phyloP scores from a whole-genome alignment of 306 rosid genomes.

The Senna siamea region DNA sequence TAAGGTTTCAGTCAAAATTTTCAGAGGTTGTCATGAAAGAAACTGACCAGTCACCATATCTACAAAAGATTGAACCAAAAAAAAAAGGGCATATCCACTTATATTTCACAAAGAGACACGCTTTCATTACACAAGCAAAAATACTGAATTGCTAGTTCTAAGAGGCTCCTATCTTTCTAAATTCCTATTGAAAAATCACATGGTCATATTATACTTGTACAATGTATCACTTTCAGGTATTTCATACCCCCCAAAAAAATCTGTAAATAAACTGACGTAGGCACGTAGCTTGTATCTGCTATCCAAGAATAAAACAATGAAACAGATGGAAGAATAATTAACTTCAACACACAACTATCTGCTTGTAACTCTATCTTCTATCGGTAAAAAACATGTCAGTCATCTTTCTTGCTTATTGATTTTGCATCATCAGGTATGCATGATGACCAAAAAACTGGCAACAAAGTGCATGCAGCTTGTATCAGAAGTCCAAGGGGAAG shows the following conservation, averaged over 20 bases:
- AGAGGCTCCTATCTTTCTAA: neutral
- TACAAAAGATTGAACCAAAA: too few relatives aligned
- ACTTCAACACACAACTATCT: slow-evolving; percentile 1
- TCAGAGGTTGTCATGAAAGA: too few relatives aligned
- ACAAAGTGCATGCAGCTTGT: slow-evolving; percentile 72
- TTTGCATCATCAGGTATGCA: slow-evolving; percentile 64
- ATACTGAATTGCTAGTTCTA: neutral
- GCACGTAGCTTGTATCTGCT: slow-evolving; percentile 3
- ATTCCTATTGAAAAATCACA: neutral
- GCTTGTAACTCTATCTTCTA: slow-evolving; percentile 1
- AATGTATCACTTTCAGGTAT: neutral
- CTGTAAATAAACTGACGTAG: neutral
- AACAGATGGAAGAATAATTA: slow-evolving; percentile 19
- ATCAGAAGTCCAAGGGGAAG: slow-evolving; percentile 66
- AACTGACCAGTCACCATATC: too few relatives aligned
- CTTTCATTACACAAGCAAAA: too few relatives aligned
- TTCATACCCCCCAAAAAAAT: neutral
- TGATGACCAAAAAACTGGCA: slow-evolving; percentile 81
- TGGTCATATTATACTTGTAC: neutral
- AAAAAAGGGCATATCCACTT: neutral
- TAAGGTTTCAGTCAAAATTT: too few relatives aligned
- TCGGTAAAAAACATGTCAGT: slow-evolving; percentile 22
- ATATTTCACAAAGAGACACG: neutral
- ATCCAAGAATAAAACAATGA: slow-evolving; percentile 3
- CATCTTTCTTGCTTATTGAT: slow-evolving; percentile 47